Percentiles rank a stretch among this genome's conserved stretches.
Conservation (phyloP, 2,329 filamentous ascomycete genomes). For the Talaromyces amestolkiae region DNA sequence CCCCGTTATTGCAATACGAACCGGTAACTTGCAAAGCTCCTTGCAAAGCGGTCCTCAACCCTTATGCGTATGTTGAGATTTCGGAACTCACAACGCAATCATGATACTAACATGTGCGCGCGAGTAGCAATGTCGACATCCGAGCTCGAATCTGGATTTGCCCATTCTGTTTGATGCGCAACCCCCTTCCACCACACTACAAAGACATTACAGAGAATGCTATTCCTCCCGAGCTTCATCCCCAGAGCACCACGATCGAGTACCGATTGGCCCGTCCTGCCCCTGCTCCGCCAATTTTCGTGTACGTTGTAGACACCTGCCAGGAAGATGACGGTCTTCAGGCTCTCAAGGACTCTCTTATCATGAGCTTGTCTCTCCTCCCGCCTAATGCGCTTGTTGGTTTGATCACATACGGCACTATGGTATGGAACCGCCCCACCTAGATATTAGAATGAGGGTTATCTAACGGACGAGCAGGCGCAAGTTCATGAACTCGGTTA, state of each 20-base stretch:
- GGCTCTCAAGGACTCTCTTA: conserved; percentile 64
- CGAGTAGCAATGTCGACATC: conserved; percentile 60
- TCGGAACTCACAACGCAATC: conserved; percentile 6
- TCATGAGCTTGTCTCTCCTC: conserved; percentile 64
- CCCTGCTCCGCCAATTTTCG: conserved; percentile 64
- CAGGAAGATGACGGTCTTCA: conserved; percentile 67
- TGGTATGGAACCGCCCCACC: conserved; percentile 58
- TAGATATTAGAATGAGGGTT: not conserved
- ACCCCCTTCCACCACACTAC: conserved; percentile 64
- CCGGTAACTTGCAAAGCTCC: conserved; percentile 95
- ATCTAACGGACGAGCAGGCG: conserved; percentile 51
- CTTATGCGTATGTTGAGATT: conserved; percentile 71
- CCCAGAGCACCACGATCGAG: conserved; percentile 64
- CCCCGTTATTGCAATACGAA: conserved; percentile 88
- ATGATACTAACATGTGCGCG: conserved; percentile 27
- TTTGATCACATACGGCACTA: conserved; percentile 74
- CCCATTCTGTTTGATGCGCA: conserved; percentile 66
- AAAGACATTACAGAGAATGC: conserved; percentile 66
- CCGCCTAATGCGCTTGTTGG: conserved; percentile 64
- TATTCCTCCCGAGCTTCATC: conserved; percentile 65
- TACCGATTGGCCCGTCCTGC: conserved; percentile 63
- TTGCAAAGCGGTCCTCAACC: conserved; percentile 92
- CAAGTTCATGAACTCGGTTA: conserved; percentile 99
- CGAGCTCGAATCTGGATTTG: conserved; percentile 67
- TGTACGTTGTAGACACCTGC: conserved; percentile 68